phyloP scores from a whole-genome alignment of 768 basidiomycete species.

The Leccinum disarticulatum region DNA sequence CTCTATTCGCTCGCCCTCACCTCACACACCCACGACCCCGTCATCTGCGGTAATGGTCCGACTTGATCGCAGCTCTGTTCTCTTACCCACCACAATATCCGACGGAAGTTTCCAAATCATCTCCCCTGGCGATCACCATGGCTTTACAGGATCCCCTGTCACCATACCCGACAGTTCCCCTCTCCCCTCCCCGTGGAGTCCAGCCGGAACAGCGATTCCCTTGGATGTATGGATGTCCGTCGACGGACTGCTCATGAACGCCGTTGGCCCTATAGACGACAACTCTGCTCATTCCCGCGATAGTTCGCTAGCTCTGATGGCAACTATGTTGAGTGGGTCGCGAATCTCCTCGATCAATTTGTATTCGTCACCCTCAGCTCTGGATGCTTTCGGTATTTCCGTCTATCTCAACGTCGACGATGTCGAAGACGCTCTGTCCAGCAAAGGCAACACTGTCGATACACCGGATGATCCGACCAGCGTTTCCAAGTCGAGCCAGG shows the following conservation, averaged over 20 bases:
- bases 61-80: conserved; percentile 23
- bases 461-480: neutral
- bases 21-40: conserved; percentile 12
- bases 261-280: conserved; percentile 13
- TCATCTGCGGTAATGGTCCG: conserved; percentile 14
- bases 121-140: conserved; percentile 17
- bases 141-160: conserved; percentile 10
- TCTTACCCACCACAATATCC: conserved; percentile 26
- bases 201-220: conserved; percentile 9
- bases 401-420: conserved; percentile 15
- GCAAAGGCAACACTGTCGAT: neutral
- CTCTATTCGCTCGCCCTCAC: conserved; percentile 8
- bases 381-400: conserved; percentile 22
- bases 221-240: conserved; percentile 26
- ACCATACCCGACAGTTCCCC: neutral
- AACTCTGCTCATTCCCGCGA: neutral
- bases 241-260: conserved; percentile 19
- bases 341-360: conserved; percentile 6
- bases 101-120: conserved; percentile 25
- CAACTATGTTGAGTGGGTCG: neutral
- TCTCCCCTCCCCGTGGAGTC: conserved; percentile 35
- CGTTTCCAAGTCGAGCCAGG: neutral
- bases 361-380: conserved; percentile 15
- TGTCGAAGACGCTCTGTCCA: neutral
- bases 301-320: neutral